Evolutionary conservation across 352 stramenopile species (phyloP).

Genomic region (Peronospora destructor): DNA sequence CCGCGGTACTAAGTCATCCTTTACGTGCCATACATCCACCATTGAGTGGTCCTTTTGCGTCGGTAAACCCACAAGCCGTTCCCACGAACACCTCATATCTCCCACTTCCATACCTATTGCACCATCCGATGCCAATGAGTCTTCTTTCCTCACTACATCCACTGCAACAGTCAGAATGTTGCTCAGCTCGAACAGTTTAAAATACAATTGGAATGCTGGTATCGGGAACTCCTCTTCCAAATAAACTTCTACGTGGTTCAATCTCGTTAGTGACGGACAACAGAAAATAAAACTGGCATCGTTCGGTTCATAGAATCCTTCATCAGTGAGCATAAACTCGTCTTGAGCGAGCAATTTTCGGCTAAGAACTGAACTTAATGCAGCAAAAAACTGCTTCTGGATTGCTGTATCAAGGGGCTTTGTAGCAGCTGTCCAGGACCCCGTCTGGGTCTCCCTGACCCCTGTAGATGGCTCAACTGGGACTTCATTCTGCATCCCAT

Average conservation of each 20-base stretch:
- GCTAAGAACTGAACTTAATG: slow-evolving; percentile 27
- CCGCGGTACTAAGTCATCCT: slow-evolving; percentile 42
- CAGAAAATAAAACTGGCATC: slow-evolving; percentile 60
- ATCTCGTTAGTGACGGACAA: slow-evolving; percentile 40
- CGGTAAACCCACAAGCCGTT: slow-evolving; percentile 53
- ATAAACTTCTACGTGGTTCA: slow-evolving; percentile 65
- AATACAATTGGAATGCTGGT: slow-evolving; percentile 43
- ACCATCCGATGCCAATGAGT: background rate
- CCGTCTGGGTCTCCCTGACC: slow-evolving; percentile 18
- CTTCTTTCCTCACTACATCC: slow-evolving; percentile 34
- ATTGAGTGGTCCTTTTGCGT: slow-evolving; percentile 47
- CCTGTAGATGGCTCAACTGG: slow-evolving; percentile 31
- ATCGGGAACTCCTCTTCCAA: slow-evolving; percentile 44
- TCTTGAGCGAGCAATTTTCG: slow-evolving; percentile 31
- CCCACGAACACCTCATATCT: slow-evolving; percentile 41
- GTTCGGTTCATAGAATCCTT: slow-evolving; percentile 40
- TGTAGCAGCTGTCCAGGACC: slow-evolving; percentile 12
- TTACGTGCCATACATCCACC: slow-evolving; percentile 70
- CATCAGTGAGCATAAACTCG: slow-evolving; percentile 34
- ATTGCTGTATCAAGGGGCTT: slow-evolving; percentile 14
- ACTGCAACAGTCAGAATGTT: slow-evolving; percentile 49
- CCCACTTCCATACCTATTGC: slow-evolving; percentile 28
- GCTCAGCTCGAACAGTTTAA: slow-evolving; percentile 37
- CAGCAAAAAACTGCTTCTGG: slow-evolving; percentile 37
- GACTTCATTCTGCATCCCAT: slow-evolving; percentile 24